Evolutionary conservation across 192 early-diverging fungal genomes (phyloP), one percentile per base, ranked within the genome.

Genomic region (Linderina pennispora): DNA sequence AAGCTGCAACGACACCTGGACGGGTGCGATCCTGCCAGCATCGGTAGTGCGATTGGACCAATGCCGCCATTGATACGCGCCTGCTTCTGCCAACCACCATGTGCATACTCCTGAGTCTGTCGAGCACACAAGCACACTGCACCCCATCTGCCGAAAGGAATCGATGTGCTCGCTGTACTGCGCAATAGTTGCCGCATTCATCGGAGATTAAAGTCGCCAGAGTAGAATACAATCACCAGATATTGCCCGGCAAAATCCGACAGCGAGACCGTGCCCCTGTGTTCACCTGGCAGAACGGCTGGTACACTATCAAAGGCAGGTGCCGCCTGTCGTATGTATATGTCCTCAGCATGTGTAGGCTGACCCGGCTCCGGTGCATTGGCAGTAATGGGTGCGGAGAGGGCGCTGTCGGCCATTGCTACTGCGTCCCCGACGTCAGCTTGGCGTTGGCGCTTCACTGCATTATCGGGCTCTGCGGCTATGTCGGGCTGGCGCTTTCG

Each of bases 161-260:
- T 65, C 73, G 15, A 74, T 60, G 43, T 75, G 74, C 62, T 92
- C 88, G 64, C 74, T 77, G 75, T 89, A 86, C 23, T 80, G 79
- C 18, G 88, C 78, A 52, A 94, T 83, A 58, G 89, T 85, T 22
- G 87, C 87, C 18, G 87, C 86, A 65, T 89, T 89, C 49, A 83
- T 79, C 5, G n/a, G 36, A 82, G 81, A 23, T 79, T 83, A 55
- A 82, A 93, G 66, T 90, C 90, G 40, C 83, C 76, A 26, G 89
- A 89, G 74, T 94, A 94, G 75, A 91, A 91, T 55, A 87, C 71
- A 20, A 90, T 63, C 28, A 83, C 76, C 23, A 87, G 42, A 51
- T 72, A 81, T 38, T 65, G 54, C 42, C 67, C 74, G 24, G 3
- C n/a, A 24, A 36, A 61, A 11, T 48, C 17, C 19, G 16, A 7